Percentiles rank a stretch among this genome's conserved stretches.
Conservation (phyloP, 768 basidiomycete genomes). For the Pleurotus pulmonarius region DNA sequence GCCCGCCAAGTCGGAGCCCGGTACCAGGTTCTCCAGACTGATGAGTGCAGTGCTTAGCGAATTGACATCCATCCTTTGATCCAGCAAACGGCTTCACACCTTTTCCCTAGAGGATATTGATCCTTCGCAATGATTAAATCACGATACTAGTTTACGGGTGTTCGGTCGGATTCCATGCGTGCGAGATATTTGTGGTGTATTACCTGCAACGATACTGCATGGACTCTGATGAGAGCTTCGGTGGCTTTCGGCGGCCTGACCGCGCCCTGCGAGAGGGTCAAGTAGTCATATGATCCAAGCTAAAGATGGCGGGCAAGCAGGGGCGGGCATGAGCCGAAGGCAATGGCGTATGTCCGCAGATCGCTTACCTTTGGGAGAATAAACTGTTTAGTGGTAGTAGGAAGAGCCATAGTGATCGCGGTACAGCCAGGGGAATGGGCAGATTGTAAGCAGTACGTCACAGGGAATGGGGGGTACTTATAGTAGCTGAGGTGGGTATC, state of each 20-base stretch:
- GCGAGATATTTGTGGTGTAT: background rate
- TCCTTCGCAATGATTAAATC: constrained; percentile 42
- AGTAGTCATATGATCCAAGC: constrained; percentile 20
- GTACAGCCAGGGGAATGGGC: too few relatives aligned
- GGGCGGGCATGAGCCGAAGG: background rate
- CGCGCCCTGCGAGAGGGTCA: constrained; percentile 21
- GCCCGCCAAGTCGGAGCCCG: constrained; percentile 55
- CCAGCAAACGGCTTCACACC: background rate
- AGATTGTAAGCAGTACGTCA: too few relatives aligned
- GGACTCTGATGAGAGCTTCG: constrained; percentile 53
- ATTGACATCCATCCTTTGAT: background rate
- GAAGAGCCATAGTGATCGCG: background rate
- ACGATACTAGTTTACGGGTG: constrained; percentile 33
- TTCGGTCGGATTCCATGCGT: too few relatives aligned
- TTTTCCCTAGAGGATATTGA: constrained; percentile 31
- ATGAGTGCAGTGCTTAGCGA: background rate
- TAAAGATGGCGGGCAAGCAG: background rate
- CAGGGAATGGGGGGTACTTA: too few relatives aligned
- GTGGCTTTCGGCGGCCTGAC: constrained; percentile 30
- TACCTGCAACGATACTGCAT: constrained; percentile 55
- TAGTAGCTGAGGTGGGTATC: too few relatives aligned
- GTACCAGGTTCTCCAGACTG: constrained; percentile 22
- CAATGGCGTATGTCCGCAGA: too few relatives aligned
- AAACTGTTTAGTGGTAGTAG: constrained; percentile 14
- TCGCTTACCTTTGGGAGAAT: constrained; percentile 13